phyloP scores from a whole-genome alignment of 1,139 yeast genomes.

The Torulaspora pretoriensis region DNA sequence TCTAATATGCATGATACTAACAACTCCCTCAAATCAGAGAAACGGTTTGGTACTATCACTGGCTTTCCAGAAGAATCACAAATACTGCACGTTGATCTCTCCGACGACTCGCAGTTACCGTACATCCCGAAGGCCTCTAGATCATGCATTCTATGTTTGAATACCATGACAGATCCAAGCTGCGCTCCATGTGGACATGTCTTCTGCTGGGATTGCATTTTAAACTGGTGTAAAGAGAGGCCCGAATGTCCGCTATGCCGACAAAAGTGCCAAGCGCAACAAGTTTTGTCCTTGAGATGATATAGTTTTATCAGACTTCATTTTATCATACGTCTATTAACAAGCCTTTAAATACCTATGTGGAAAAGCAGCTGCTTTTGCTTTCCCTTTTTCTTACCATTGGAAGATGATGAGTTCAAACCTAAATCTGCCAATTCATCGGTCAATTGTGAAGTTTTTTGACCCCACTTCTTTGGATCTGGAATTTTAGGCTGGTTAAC shows the following conservation, averaged over 20 bases:
- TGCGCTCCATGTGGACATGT: conserved; percentile 89
- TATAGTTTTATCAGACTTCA: background rate
- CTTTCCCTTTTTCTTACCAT: conserved; percentile 37
- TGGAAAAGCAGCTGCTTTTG: conserved; percentile 48
- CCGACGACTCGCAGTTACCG: conserved; percentile 54
- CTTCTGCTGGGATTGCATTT: conserved; percentile 88
- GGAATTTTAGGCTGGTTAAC: conserved; percentile 37
- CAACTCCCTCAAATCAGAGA: background rate
- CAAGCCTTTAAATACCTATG: conserved; percentile 36
- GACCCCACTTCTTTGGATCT: conserved; percentile 35
- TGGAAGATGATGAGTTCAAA: conserved; percentile 8
- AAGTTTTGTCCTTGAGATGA: conserved; percentile 43
- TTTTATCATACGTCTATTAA: background rate
- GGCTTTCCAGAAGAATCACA: conserved; percentile 16
- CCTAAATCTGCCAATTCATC: conserved; percentile 11
- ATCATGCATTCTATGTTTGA: conserved; percentile 77
- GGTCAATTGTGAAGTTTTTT: conserved; percentile 8
- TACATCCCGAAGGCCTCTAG: conserved; percentile 70
- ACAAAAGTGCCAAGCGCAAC: conserved; percentile 68
- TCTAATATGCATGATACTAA: background rate
- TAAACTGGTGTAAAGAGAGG: conserved; percentile 83
- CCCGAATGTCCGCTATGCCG: conserved; percentile 93
- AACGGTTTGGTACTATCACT: conserved; percentile 4
- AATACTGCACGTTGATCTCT: conserved; percentile 44
- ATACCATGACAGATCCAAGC: conserved; percentile 75